Evolutionary conservation across 352 stramenopile genomes (phyloP), one percentile per base, ranked within the genome.

Genomic region (Peronospora tabacina): DNA sequence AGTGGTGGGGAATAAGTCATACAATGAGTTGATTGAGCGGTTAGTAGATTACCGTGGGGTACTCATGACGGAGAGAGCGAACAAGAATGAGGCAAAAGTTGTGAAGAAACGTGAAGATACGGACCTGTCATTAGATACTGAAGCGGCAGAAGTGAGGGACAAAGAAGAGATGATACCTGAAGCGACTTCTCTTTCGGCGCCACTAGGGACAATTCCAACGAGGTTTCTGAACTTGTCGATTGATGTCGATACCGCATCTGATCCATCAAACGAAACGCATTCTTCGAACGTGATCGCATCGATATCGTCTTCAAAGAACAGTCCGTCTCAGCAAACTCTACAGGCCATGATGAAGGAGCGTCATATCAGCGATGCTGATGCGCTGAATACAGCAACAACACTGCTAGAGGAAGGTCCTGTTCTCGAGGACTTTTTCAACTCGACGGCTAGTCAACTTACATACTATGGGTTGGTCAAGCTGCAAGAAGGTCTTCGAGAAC

Each of bases 21-120:
- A 99, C 75, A 99, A 99, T 72, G 90, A 98, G 50, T 70, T 98
- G 20, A 86, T 98, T 38, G 94, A 98, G 58, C 74, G 77, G 2
- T 65, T 98, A 4, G 91, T 98, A 32, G 70, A 97, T 55, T 90
- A 88, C 48, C 80, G 80, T 19, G 77, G 66, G 19, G 63, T 90
- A 38, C 69, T 75, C 30, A 74, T 82, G 72, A 89, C 63, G 12
- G 85, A 82, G 49, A 62, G 68, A 35, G 48, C 49, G 8, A 51
- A 52, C 39, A 39, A 61, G 28, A 29, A 57, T 38, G 12, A 61
- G 42, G 41, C 28, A 16, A 32, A 34, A 5, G 26, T 63, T 52
- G 53, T 41, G 24, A 30, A 61, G 8, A 33, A 42, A 4, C 11
- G 58, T 12, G 26, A 13, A 22, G 44, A 49, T 7, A 15, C 9